phyloP scores from a whole-genome alignment of 305 asterid species.

The Rubia occidens region DNA sequence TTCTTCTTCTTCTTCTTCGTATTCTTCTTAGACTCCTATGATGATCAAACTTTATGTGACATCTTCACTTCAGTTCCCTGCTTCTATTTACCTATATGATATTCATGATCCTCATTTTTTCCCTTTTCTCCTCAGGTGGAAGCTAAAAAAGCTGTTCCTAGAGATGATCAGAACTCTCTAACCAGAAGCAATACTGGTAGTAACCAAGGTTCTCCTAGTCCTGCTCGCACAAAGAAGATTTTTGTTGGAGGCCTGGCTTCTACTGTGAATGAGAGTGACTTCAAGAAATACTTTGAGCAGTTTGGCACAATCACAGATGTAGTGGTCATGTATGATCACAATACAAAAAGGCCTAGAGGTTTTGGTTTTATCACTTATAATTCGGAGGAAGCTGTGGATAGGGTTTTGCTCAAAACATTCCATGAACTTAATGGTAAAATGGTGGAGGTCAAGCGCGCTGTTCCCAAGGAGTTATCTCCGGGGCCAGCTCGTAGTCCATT shows the following conservation, averaged over 20 bases:
- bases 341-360: constrained; percentile 78
- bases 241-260: constrained; percentile 81
- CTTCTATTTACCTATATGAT: not conserved
- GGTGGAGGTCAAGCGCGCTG: constrained; percentile 78
- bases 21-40: not conserved
- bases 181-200: constrained; percentile 41
- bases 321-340: constrained; percentile 83
- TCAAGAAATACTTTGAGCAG: constrained; percentile 63
- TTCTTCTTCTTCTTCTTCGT: not conserved
- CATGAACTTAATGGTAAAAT: constrained; percentile 69
- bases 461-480: constrained; percentile 45
- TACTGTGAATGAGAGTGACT: constrained; percentile 62
- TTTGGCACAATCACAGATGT: constrained; percentile 72
- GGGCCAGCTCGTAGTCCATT: constrained; percentile 34
- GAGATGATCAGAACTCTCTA: constrained; percentile 52
- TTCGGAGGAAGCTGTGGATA: constrained; percentile 76
- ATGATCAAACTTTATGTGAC: not conserved
- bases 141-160: constrained; percentile 82
- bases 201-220: constrained; percentile 53
- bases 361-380: constrained; percentile 68
- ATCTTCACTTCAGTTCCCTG: not conserved
- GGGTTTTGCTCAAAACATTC: constrained; percentile 55
- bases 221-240: constrained; percentile 58
- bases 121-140: constrained; percentile 47
- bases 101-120: not conserved